Percentiles rank a stretch among this genome's conserved stretches.
Evolutionary conservation across 2,329 filamentous ascomycete genomes (phyloP).

Genomic region (Lachnellula occidentalis): DNA sequence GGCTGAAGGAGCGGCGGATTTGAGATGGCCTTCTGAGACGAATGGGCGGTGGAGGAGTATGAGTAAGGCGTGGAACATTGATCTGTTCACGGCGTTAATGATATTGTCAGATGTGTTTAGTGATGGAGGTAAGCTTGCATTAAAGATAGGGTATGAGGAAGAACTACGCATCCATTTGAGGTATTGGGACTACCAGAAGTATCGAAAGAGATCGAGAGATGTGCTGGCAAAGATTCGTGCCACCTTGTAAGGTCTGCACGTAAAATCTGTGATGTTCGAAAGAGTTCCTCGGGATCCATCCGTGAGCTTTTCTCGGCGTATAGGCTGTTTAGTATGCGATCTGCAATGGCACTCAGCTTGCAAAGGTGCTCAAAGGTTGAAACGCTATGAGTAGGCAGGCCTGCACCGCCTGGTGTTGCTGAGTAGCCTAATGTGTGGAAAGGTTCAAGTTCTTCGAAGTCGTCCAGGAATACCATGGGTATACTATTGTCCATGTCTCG

Average conservation of each 20-base stretch:
- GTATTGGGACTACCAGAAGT: slow-evolving; percentile 20
- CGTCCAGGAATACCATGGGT: slow-evolving; percentile 42
- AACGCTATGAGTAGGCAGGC: slow-evolving; percentile 37
- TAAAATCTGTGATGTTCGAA: slow-evolving; percentile 33
- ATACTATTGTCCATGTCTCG: slow-evolving; percentile 43
- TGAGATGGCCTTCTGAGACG: slow-evolving; percentile 44
- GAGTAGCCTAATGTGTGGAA: slow-evolving; percentile 43
- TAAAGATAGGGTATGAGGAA: slow-evolving; percentile 39
- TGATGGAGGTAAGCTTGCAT: not conserved
- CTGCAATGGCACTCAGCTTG: slow-evolving; percentile 42
- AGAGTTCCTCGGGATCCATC: slow-evolving; percentile 32
- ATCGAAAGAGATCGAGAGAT: slow-evolving; percentile 35
- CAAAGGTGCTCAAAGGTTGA: slow-evolving; percentile 40
- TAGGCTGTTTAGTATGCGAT: slow-evolving; percentile 40
- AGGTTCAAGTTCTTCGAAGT: slow-evolving; percentile 47
- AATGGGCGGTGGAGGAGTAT: slow-evolving; percentile 51
- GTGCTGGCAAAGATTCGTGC: slow-evolving; percentile 36
- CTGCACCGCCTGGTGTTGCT: slow-evolving; percentile 28
- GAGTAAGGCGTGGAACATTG: slow-evolving; percentile 45
- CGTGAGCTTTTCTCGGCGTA: slow-evolving; percentile 40
- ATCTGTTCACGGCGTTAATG: slow-evolving; percentile 7
- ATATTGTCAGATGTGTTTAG: not conserved
- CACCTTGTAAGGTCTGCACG: slow-evolving; percentile 39
- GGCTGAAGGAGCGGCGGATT: slow-evolving; percentile 36
- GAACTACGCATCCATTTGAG: slow-evolving; percentile 27